Percentiles rank a stretch among this genome's conserved stretches.
These are phyloP conservation scores for Cucurbita ficifolia DNA, from an alignment of 306 rosid genomes.

Conservation along the genomic window DNA sequence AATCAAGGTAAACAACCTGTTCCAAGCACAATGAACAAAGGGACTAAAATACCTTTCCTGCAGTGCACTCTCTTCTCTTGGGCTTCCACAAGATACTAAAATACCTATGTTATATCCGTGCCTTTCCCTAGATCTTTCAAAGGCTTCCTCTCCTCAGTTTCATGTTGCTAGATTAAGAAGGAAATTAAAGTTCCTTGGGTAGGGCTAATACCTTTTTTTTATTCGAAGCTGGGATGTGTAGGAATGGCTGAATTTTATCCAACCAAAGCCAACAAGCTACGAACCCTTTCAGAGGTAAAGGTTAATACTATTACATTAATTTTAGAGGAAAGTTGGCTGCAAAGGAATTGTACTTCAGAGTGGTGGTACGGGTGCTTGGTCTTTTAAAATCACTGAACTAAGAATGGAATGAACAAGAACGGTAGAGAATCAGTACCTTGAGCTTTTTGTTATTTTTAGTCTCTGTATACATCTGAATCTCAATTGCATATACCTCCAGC, in stretches of 20 bases:
- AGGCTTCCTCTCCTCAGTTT: background rate
- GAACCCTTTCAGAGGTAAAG: background rate
- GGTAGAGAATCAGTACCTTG: conserved; percentile 39
- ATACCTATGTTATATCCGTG: background rate
- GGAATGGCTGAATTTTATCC: too few species aligned
- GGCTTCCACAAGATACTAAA: background rate
- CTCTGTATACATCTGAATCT: conserved; percentile 96
- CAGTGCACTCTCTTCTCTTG: background rate
- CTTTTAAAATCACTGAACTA: background rate
- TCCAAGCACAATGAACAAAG: background rate
- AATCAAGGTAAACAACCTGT: background rate
- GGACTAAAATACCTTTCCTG: background rate
- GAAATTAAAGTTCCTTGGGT: background rate
- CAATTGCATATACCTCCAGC: conserved; percentile 85
- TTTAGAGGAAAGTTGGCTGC: background rate
- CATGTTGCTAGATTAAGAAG: background rate
- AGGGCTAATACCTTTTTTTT: too few species aligned
- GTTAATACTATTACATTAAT: background rate
- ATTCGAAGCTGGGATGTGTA: too few species aligned
- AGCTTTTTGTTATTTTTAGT: conserved; percentile 96
- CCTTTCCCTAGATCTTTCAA: background rate
- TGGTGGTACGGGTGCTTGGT: background rate
- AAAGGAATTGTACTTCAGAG: background rate
- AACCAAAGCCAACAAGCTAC: too few species aligned
- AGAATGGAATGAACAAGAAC: background rate